Percentiles rank a stretch among this genome's conserved stretches.
These are phyloP conservation scores for Coemansia sp. DNA, from an alignment of 192 early-diverging fungal species.

Conservation along the genomic window DNA sequence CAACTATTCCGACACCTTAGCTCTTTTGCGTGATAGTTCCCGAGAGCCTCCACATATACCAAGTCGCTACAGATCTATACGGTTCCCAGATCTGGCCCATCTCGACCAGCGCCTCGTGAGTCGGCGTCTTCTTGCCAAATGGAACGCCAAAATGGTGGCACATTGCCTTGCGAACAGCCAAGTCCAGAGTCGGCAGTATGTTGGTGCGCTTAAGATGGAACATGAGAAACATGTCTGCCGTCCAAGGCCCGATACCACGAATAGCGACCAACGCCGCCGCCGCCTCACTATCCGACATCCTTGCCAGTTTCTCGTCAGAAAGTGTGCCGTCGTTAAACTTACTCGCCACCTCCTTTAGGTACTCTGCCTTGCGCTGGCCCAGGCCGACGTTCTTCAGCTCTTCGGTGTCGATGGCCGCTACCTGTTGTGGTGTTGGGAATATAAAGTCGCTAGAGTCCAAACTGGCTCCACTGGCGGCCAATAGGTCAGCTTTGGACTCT, in stretches of 20 bases:
- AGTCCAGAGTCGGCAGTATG: conserved; percentile 68
- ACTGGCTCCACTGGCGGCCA: conserved; percentile 1
- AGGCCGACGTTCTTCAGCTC: conserved; percentile 41
- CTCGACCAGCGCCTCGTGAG: conserved; percentile 59
- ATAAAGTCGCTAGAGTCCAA: conserved; percentile 24
- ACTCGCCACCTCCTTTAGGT: conserved; percentile 64
- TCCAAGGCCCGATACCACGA: conserved; percentile 73
- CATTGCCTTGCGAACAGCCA: conserved; percentile 69
- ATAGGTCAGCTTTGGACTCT: conserved; percentile 11
- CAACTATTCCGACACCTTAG: conserved; percentile 5
- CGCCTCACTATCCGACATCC: conserved; percentile 62
- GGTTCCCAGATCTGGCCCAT: conserved; percentile 66
- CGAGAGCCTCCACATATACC: conserved; percentile 67
- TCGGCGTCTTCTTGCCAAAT: conserved; percentile 53
- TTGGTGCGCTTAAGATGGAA: conserved; percentile 71
- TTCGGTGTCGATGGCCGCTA: conserved; percentile 52
- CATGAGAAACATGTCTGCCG: conserved; percentile 77
- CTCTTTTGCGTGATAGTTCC: conserved; percentile 51
- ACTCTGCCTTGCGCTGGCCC: conserved; percentile 61
- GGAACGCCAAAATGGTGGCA: conserved; percentile 63
- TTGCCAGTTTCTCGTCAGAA: conserved; percentile 42
- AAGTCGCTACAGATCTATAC: conserved; percentile 64
- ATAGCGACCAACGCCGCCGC: conserved; percentile 59
- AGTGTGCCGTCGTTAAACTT: conserved; percentile 62
- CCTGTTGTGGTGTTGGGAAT: conserved; percentile 61